These are phyloP conservation scores for Hylodesmum podocarpum DNA, from an alignment of 306 rosid genomes.

Conservation along the genomic window DNA sequence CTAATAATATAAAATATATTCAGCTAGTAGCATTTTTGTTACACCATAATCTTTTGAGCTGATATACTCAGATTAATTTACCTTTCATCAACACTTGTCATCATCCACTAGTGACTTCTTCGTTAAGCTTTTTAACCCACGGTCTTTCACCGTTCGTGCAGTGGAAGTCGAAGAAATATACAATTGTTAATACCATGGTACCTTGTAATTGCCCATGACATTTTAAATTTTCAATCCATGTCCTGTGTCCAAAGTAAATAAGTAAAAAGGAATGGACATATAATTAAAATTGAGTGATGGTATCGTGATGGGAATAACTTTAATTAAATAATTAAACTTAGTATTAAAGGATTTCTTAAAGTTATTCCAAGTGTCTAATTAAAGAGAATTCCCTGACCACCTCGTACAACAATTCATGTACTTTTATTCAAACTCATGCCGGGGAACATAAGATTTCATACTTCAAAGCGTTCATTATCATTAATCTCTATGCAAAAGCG, in stretches of 20 bases:
- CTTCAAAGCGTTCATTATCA: not conserved
- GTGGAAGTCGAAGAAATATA: not conserved
- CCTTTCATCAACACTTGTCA: constrained; percentile 5
- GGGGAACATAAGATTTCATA: constrained; percentile 18
- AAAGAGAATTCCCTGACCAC: constrained; percentile 30
- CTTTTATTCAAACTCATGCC: not conserved
- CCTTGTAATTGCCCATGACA: not conserved
- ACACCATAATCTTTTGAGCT: not conserved
- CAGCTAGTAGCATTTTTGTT: too few relatives aligned
- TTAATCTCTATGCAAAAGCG: constrained; percentile 17
- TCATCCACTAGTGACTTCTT: constrained; percentile 1
- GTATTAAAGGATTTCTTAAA: constrained; percentile 26
- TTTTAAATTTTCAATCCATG: not conserved
- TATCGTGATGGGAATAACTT: not conserved
- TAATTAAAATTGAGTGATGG: not conserved
- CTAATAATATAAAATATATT: too few relatives aligned
- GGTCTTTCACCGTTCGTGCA: not conserved
- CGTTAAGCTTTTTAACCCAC: not conserved
- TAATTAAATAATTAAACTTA: constrained; percentile 20
- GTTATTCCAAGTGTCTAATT: constrained; percentile 31
- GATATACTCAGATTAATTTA: not conserved
- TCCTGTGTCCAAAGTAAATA: not conserved
- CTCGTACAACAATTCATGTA: constrained; percentile 1
- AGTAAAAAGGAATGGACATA: not conserved
- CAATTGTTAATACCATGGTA: constrained; percentile 2